Evolutionary conservation across 805 yeast species (phyloP), one percentile per base, ranked within the genome.

Genomic region (Grigorovia humatica): DNA sequence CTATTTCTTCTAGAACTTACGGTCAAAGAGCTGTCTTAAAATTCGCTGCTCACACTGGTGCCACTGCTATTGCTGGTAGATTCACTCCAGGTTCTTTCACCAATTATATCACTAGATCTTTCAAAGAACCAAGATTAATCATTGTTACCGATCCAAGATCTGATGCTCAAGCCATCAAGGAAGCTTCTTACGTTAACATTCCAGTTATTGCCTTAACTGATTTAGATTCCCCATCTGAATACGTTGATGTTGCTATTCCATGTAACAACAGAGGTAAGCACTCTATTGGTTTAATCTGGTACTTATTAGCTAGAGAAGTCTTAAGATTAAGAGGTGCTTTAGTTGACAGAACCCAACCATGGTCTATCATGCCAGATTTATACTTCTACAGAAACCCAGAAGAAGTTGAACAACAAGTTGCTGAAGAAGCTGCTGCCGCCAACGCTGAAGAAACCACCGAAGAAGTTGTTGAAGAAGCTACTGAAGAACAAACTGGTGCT

Each of bases 381-480:
- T 93, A 90, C 90, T 93, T 93, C 90, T 93, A 93, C 97, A 93
- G 99, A 85, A 96, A 93, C 81, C 99, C 99, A 73, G 98, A 91
- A 82, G 99, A 93, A 80, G 85, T 86, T 76, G 96, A 88, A 79
- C 76, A 75, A 70, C 81, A 77, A 65, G 79, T 75, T 66, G 80
- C 79, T 66, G 86, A 81, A 70, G 84, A 77, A 68, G 78, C 75
- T 62, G 81, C 78, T 67, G 88, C 80, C 74, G 83, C 84, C 81
- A 82, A 82, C 67, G 77, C 75, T 65, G 79, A 75, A 67, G 42
- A 38, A 38, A n/a, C 42, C 17, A 38, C 42, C 17, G 80, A 82
- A 65, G 81, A 77, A 66, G 88, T 81, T 69, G 88, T 82, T 78
- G 85, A 84, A 78, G 88, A 86, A 72, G 88, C 83, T 70, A 75